Base-by-base conservation (phyloP, 1,139 yeast genomes). In the Yamadazyma kanchanaburiensis region DNA sequence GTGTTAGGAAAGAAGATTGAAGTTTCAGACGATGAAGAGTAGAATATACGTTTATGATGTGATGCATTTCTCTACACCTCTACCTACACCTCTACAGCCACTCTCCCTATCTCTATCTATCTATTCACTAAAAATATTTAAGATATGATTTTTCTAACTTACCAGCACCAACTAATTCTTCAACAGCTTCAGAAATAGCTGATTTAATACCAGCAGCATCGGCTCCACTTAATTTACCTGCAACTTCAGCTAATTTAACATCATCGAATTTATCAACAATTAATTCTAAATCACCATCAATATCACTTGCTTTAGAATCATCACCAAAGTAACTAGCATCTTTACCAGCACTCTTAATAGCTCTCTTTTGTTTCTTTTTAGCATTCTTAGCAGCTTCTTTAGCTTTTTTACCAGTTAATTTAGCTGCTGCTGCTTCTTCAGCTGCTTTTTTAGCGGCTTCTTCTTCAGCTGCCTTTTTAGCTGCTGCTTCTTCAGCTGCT, bases 361-460 rank as follows among this genome's bases (percentile, higher is more conserved):
- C 66, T 75, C 98, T 75, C 96, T 86, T 88, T 86, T 91, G 73
- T 84, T 87, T 86, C 89, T 91, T 94, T 85, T 91, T 76, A 31
- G 97, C 97, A 46, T 78, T 82, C 26, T 85, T 87, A 34, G 96
- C 96, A 51, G 96, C 95, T 72, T 91, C 97, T 71, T 91, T 91
- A 43, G 89, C 80, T 73, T 91, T 91, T 75, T 89, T 89, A 51
- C 80, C 65, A 45, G 65, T 69, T 41, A 72, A 82, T 64, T 85
- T 87, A 28, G 97, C 96, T 46, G 78, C 80, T 36, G 96, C 96
- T 51, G 96, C 95, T 71, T 91, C 97, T 73, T 89, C 94, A 43
- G 89, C 80, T 43, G 74, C 82, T 64, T 85, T 87, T 27, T 73
- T 69, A 15, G 69, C 61, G 40, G 80, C 84, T 32, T 78, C 94